A percentile compares a stretch with the other conserved stretches of the same genome.
Evolutionary conservation across 2,329 filamentous ascomycete genomes (phyloP).

Genomic region (Fonsecaea pugnacius): DNA sequence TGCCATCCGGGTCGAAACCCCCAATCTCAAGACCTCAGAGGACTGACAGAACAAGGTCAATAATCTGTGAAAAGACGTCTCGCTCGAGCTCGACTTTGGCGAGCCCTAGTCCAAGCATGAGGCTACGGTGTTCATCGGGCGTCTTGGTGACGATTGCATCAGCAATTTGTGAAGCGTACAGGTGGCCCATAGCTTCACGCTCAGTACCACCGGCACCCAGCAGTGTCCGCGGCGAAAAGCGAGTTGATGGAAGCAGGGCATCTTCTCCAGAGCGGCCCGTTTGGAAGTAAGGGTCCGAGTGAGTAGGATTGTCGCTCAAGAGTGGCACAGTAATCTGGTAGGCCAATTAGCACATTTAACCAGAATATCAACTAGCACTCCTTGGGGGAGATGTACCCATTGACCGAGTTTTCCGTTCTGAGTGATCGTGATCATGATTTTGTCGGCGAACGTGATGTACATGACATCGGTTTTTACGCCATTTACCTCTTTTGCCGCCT

Average conservation of each 20-base stretch:
- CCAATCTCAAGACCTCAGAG: constrained; percentile 24
- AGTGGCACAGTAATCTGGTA: constrained; percentile 63
- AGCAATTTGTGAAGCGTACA: constrained; percentile 87
- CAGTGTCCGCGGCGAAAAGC: constrained; percentile 84
- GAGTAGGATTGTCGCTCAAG: constrained; percentile 67
- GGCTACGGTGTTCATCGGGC: constrained; percentile 63
- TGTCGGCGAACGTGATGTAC: constrained; percentile 79
- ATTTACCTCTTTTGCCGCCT: constrained; percentile 66
- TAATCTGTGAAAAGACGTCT: constrained; percentile 35
- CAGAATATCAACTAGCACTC: constrained; percentile 14
- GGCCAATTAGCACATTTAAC: constrained; percentile 41
- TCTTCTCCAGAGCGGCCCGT: constrained; percentile 52
- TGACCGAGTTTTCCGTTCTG: constrained; percentile 85
- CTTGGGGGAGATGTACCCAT: constrained; percentile 68
- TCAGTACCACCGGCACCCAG: constrained; percentile 80
- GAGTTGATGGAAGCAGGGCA: constrained; percentile 72
- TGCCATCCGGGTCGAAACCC: constrained; percentile 23
- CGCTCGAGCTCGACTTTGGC: constrained; percentile 36
- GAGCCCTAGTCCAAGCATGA: constrained; percentile 55
- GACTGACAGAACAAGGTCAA: constrained; percentile 36
- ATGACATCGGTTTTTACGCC: constrained; percentile 73
- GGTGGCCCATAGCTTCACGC: constrained; percentile 81
- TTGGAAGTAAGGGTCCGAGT: constrained; percentile 44
- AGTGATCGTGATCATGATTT: constrained; percentile 84
- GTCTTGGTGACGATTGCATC: constrained; percentile 74